Base-by-base conservation (phyloP, 2,329 filamentous ascomycete species). In the Gaeumannomyces tritici region DNA sequence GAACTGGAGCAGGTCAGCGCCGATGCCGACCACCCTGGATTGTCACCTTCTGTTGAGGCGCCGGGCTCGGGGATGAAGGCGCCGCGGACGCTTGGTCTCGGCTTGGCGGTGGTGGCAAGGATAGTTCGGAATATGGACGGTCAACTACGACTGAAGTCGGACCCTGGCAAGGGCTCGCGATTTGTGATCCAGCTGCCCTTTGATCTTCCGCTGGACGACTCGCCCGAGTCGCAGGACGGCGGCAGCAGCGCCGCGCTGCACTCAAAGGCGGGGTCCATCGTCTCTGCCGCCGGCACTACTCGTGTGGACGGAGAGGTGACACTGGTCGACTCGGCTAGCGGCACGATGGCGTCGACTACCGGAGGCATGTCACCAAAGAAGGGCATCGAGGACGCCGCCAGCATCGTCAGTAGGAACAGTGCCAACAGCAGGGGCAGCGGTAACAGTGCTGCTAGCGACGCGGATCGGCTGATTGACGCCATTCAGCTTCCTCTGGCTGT, bases 101-200 rank as follows among this genome's bases (percentile, higher is more conserved):
- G 92, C 0, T 80, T 96, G n/a, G 92, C 92, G 0, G 81, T 96
- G 15, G 92, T 96, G n/a, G 89, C 90, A 21, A 85, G 92, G 51
- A 90, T 91, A 47, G 81, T 96, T 35, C 84, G 87, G n/a, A 96
- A 92, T 69, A 95, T 96, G 90, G 88, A 93, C 63, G 93, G 92
- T 0, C 92, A 96, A 69, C 74, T 96, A 33, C 85, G 91, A 1
- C 76, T 96, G 1, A 93, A 92, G 69, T 96, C 91, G 0, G 90
- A 95, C 69, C 83, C 89, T 70, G 89, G 89, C 2, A 89, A 88
- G 68, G 92, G 93, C 0, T 93, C 91, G 24, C 83, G 89, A 61
- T 96, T 96, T 66, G 86, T 91, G 26, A 84, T 96, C 28, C 85
- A 90, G 65, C 77, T 96, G 33, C 88, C 89, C 0, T 95, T 96